Evolutionary conservation across 176 grass and related monocot species (phyloP).

Genomic region (Lolium perenne): DNA sequence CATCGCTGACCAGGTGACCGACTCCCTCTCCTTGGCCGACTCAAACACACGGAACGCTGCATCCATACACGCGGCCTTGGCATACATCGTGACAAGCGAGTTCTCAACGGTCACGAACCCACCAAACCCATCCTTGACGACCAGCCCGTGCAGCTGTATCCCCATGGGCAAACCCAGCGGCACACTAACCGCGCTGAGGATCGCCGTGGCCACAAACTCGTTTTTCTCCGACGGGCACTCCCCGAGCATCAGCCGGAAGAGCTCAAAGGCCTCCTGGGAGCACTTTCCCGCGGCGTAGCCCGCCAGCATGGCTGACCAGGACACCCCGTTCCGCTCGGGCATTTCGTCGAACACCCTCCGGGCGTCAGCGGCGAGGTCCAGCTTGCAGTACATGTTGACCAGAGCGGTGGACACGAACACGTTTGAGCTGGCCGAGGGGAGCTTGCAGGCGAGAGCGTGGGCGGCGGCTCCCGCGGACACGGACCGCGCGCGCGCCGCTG

Average conservation of each 20-base stretch:
- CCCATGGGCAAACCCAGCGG: constrained; percentile 58
- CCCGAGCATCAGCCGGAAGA: constrained; percentile 64
- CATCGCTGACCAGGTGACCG: constrained; percentile 82
- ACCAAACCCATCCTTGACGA: constrained; percentile 55
- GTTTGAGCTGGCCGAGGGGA: constrained; percentile 41
- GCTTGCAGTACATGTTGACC: constrained; percentile 77
- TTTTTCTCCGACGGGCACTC: constrained; percentile 48
- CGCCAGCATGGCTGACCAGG: constrained; percentile 69
- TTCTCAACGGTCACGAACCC: constrained; percentile 69
- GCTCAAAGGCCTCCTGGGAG: constrained; percentile 47
- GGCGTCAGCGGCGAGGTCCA: constrained; percentile 48
- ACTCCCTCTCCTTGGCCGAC: constrained; percentile 56
- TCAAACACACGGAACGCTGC: constrained; percentile 62
- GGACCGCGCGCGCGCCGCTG: constrained; percentile 37
- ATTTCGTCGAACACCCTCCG: constrained; percentile 69
- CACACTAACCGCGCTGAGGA: constrained; percentile 67
- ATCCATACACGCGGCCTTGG: constrained; percentile 60
- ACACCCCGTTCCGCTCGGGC: constrained; percentile 55
- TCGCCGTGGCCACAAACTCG: constrained; percentile 62
- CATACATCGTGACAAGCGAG: constrained; percentile 74
- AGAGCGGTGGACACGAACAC: constrained; percentile 63
- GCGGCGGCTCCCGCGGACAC: constrained; percentile 15
- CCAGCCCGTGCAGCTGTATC: constrained; percentile 59
- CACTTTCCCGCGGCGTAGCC: constrained; percentile 63
- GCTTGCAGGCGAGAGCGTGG: constrained; percentile 55